Evolutionary conservation across 768 basidiomycete genomes (phyloP).

Genomic region (Postia placenta): DNA sequence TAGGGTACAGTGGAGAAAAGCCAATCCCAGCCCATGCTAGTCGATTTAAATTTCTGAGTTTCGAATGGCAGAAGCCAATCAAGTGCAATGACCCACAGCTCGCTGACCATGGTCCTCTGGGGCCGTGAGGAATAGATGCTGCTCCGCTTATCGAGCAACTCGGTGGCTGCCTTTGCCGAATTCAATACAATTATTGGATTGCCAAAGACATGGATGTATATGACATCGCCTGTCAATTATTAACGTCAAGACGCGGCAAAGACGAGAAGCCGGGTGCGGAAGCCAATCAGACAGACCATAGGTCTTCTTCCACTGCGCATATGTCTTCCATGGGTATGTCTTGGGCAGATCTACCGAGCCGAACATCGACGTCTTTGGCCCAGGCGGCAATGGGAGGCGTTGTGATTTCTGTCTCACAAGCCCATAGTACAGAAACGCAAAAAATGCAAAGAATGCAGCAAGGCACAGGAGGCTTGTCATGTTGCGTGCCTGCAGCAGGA

Average conservation of each 20-base stretch:
- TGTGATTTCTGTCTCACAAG: neutral
- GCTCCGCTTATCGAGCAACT: slow-evolving; percentile 22
- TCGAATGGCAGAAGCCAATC: neutral
- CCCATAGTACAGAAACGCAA: neutral
- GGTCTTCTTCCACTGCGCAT: slow-evolving; percentile 36
- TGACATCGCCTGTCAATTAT: slow-evolving; percentile 16
- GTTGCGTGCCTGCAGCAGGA: neutral
- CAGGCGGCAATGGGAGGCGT: slow-evolving; percentile 29
- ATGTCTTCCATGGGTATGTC: slow-evolving; percentile 38
- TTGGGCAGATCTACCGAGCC: slow-evolving; percentile 28
- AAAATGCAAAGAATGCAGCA: slow-evolving; percentile 8
- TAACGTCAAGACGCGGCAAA: neutral
- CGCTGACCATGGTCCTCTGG: slow-evolving; percentile 12
- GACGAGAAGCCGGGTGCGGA: neutral
- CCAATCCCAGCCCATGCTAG: slow-evolving; percentile 10
- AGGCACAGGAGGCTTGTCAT: neutral
- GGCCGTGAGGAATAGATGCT: slow-evolving; percentile 20
- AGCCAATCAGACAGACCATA: slow-evolving; percentile 29
- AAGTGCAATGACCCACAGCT: slow-evolving; percentile 14
- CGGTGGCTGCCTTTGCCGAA: slow-evolving; percentile 12
- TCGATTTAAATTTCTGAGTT: neutral
- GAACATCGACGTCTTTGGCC: slow-evolving; percentile 35
- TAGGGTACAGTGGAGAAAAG: slow-evolving; percentile 11
- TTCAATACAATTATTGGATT: slow-evolving; percentile 19
- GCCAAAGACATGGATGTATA: slow-evolving; percentile 17